Evolutionary conservation across 2,329 filamentous ascomycete species (phyloP).

Genomic region (Fusarium domesticum): DNA sequence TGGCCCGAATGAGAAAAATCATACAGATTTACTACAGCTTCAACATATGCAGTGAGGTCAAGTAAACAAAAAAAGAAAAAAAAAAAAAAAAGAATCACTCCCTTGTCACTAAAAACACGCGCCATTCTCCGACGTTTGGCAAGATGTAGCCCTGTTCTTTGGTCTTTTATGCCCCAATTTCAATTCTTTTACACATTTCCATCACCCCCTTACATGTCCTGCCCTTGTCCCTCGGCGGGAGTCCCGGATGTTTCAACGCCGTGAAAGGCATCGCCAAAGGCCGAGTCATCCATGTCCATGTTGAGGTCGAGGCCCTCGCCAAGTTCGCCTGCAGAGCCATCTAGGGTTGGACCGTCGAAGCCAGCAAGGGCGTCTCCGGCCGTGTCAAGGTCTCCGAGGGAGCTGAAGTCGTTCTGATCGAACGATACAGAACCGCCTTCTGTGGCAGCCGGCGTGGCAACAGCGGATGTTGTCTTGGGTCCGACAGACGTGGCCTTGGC

Average conservation of each 20-base stretch:
- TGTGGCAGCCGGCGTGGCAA: slow-evolving; percentile 31
- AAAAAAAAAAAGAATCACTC: no score
- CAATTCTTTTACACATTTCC: background rate
- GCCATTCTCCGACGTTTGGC: slow-evolving; percentile 28
- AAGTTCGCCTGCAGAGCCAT: slow-evolving; percentile 43
- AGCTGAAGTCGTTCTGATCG: slow-evolving; percentile 60
- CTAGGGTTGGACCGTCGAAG: slow-evolving; percentile 58
- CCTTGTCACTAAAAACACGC: slow-evolving; percentile 19
- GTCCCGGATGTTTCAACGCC: slow-evolving; percentile 48
- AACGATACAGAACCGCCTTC: slow-evolving; percentile 44
- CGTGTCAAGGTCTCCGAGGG: slow-evolving; percentile 64
- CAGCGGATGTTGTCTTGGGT: slow-evolving; percentile 19
- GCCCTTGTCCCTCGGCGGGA: slow-evolving; percentile 34
- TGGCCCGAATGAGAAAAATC: no score
- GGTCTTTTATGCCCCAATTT: no score
- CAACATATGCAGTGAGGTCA: slow-evolving; percentile 11
- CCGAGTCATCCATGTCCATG: slow-evolving; percentile 73
- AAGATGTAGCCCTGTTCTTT: no score
- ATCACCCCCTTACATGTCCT: slow-evolving; percentile 31
- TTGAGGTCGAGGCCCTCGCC: slow-evolving; percentile 58
- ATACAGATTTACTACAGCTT: slow-evolving; percentile 2
- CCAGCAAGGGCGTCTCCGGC: slow-evolving; percentile 68
- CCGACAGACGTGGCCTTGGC: slow-evolving; percentile 19
- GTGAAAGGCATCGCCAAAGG: slow-evolving; percentile 81
- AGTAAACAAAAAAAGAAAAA: slow-evolving; percentile 5